Base-by-base conservation (phyloP, 257 asterid species). In the Misopates orontium region DNA sequence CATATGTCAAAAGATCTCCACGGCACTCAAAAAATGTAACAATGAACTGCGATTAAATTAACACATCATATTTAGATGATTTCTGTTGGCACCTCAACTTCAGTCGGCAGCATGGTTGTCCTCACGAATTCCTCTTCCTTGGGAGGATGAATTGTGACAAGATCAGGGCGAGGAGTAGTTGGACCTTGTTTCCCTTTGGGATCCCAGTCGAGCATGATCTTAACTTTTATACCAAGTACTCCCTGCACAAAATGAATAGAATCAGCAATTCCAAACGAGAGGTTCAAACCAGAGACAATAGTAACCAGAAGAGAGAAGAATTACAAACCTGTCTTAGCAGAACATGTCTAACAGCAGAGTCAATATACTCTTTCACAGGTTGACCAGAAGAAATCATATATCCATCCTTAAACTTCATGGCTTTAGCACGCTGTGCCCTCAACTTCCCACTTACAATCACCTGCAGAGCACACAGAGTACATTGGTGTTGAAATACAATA, bases 161-260 rank as follows among this genome's bases (percentile, higher is more conserved):
- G 75, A 62, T 87, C 95, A 0, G 85, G 85, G 2, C 82, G 83
- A 52, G 91, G 91, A 19, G 85, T 87, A 15, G 64, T 78, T 0
- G 85, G 87, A 0, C 91, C 91, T 44, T 62, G 68, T 76, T 84
- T 86, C 53, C 88, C 95, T 56, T 77, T 80, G 0, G 88, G 86
- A 79, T 86, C 88, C 88, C 88, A 82, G 50, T 69, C 85, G 7
- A 86, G 90, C 88, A 84, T 84, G 70, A 86, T 82, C 77, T 86
- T 86, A 1, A 86, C 90, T 74, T 84, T 83, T 65, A 84, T 84
- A 20, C 90, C 88, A 51, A 84, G 87, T 6, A 84, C 95, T 45
- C 91, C 95, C 85, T 80, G 73, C 20, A 8, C 21, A 61, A 21
- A 68, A 20, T 14, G 51, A 3, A 44, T 0, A 44, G 50, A 16